Conservation (phyloP, 352 stramenopile genomes). For the Halophytophthora batemanensis region DNA sequence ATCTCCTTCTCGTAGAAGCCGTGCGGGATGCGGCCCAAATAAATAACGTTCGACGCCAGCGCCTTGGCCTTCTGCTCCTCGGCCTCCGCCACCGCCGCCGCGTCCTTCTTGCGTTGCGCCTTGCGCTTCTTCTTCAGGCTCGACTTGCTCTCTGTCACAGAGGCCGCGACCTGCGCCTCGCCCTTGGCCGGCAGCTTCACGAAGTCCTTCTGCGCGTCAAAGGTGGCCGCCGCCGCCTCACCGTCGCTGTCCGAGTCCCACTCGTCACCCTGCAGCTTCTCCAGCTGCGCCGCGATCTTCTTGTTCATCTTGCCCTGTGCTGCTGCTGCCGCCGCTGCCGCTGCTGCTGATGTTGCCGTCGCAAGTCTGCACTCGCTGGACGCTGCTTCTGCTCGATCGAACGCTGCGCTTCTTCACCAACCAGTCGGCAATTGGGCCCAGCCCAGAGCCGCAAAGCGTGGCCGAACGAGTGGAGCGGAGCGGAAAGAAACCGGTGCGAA, state of each 20-base stretch:
- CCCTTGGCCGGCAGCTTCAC: constrained; percentile 37
- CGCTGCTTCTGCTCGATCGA: no score
- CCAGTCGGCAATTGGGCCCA: constrained; percentile 20
- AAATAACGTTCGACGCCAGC: constrained; percentile 90
- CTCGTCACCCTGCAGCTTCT: constrained; percentile 79
- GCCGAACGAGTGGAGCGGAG: not conserved
- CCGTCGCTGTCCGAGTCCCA: constrained; percentile 84
- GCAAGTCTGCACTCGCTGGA: no score
- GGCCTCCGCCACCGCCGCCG: constrained; percentile 16
- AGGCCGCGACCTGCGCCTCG: constrained; percentile 6
- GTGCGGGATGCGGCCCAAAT: constrained; percentile 94
- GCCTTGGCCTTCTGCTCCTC: constrained; percentile 28
- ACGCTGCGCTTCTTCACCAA: constrained; percentile 1
- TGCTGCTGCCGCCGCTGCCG: not conserved
- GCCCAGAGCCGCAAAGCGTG: not conserved
- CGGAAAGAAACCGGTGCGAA: constrained; percentile 8
- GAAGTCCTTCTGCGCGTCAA: constrained; percentile 52
- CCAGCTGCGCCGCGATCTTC: constrained; percentile 71
- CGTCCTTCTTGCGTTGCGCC: constrained; percentile 32
- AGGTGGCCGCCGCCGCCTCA: constrained; percentile 38
- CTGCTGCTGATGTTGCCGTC: not conserved
- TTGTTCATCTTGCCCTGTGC: constrained; percentile 48
- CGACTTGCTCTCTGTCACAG: not conserved
- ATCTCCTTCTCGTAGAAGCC: constrained; percentile 97
- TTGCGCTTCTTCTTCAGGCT: constrained; percentile 30